A percentile compares a stretch with the other conserved stretches of the same genome.
phyloP scores from a whole-genome alignment of 306 rosid species.

The Cyamopsis tetragonoloba region DNA sequence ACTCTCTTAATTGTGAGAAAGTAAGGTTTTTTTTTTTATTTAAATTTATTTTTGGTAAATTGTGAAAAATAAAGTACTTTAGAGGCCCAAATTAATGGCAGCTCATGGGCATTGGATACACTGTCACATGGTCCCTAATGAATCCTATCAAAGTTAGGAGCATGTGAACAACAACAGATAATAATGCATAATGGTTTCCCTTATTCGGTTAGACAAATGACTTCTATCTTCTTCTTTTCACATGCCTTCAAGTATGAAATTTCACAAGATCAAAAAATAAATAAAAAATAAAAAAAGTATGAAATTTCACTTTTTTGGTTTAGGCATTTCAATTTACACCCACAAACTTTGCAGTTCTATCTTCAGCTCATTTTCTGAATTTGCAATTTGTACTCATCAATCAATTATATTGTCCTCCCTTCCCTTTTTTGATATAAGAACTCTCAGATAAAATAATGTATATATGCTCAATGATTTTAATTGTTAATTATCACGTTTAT shows the following conservation, averaged over 20 bases:
- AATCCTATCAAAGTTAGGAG: slow-evolving; percentile 26
- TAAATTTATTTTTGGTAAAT: too few relatives aligned
- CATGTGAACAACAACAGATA: slow-evolving; percentile 35
- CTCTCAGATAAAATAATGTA: too few relatives aligned
- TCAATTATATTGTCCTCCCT: too few relatives aligned
- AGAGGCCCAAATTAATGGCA: slow-evolving; percentile 24
- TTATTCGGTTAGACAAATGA: slow-evolving; percentile 35
- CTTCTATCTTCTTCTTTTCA: slow-evolving; percentile 27
- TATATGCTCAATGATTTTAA: too few relatives aligned
- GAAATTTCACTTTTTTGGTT: not conserved
- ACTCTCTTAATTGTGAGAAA: not conserved
- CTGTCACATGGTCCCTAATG: slow-evolving; percentile 36
- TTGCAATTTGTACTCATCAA: too few relatives aligned
- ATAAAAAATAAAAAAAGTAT: too few relatives aligned
- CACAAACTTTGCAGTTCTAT: too few relatives aligned
- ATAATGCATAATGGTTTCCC: slow-evolving; percentile 31
- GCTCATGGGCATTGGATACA: slow-evolving; percentile 17
- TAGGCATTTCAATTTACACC: not conserved
- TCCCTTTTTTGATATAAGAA: too few relatives aligned
- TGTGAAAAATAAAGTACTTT: slow-evolving; percentile 16
- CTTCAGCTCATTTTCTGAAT: too few relatives aligned
- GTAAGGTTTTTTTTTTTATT: slow-evolving; percentile 20
- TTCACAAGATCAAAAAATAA: too few relatives aligned
- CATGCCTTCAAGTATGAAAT: slow-evolving; percentile 23
- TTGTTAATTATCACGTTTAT: too few relatives aligned